phyloP scores from a whole-genome alignment of 2,329 filamentous ascomycete species.

The Trichoderma asperellum region DNA sequence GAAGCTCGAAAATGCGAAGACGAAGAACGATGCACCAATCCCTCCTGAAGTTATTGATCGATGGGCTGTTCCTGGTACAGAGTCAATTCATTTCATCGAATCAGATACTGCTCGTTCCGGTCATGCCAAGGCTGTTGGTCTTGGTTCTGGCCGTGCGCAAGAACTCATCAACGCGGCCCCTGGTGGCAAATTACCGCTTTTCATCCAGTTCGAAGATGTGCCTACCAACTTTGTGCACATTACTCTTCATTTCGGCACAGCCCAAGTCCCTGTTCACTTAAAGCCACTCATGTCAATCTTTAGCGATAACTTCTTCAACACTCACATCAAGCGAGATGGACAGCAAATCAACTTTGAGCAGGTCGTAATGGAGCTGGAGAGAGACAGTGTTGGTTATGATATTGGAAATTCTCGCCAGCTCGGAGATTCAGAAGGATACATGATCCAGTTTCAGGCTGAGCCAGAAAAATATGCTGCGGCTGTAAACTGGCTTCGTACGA shows the following conservation, averaged over 20 bases:
- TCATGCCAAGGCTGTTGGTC: conserved; percentile 71
- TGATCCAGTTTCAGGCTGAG: conserved; percentile 83
- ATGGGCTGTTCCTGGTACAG: conserved; percentile 81
- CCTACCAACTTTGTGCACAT: conserved; percentile 91
- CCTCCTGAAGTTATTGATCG: conserved; percentile 78
- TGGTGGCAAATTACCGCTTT: conserved; percentile 68
- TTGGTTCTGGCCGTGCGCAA: conserved; percentile 71
- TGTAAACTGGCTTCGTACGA: conserved; percentile 80
- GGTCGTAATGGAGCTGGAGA: conserved; percentile 87
- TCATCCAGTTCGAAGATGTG: conserved; percentile 96
- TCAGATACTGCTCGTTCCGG: conserved; percentile 84
- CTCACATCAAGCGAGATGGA: conserved; percentile 77
- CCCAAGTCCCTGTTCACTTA: conserved; percentile 74
- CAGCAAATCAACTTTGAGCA: conserved; percentile 84
- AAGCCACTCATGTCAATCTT: conserved; percentile 86
- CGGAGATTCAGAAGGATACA: conserved; percentile 79
- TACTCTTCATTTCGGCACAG: conserved; percentile 78
- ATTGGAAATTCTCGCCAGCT: conserved; percentile 70
- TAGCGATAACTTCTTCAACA: conserved; percentile 91
- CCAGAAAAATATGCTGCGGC: conserved; percentile 82
- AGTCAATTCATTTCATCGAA: conserved; percentile 93
- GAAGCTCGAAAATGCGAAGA: conserved; percentile 80
- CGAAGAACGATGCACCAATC: conserved; percentile 85
- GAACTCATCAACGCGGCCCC: conserved; percentile 72
- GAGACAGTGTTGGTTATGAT: conserved; percentile 83